Percentiles rank a stretch among this genome's conserved stretches.
Conservation (phyloP, 192 early-diverging fungal species). For the Dissophora globulifera region DNA sequence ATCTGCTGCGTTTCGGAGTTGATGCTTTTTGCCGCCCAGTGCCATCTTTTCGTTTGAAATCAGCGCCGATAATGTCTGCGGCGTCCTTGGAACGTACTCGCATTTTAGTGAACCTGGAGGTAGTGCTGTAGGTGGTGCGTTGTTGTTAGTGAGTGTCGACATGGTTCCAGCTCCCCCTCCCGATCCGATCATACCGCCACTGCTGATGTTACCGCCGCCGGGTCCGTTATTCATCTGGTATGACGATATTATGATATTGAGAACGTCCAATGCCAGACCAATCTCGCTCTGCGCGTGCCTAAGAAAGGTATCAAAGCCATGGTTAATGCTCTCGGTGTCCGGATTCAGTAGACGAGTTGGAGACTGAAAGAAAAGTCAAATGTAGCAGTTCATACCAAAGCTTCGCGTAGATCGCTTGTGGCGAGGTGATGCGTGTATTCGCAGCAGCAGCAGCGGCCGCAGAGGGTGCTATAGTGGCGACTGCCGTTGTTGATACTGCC, state of each 20-base stretch:
- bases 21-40: conserved; percentile 39
- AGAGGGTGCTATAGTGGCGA: not conserved
- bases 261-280: conserved; percentile 40
- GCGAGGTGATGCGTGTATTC: conserved; percentile 20
- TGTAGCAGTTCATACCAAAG: conserved; percentile 24
- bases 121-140: conserved; percentile 6
- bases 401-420: conserved; percentile 42
- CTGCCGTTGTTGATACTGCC: not conserved
- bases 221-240: conserved; percentile 17
- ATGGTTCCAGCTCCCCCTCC: not conserved
- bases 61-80: not conserved
- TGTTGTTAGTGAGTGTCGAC: not conserved
- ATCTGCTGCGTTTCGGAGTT: conserved; percentile 30
- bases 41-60: conserved; percentile 41
- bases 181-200: too few relatives aligned
- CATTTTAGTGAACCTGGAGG: conserved; percentile 48
- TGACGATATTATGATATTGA: conserved; percentile 47
- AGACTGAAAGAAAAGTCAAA: too few relatives aligned
- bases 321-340: too few relatives aligned
- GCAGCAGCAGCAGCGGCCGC: not conserved
- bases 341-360: too few relatives aligned
- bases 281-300: conserved; percentile 53
- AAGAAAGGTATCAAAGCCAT: too few relatives aligned
- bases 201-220: not conserved
- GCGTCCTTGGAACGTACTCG: conserved; percentile 21